Evolutionary conservation across 148 eudicot species (phyloP), one percentile per base, ranked within the genome.

Genomic region (Cornus suecica): DNA sequence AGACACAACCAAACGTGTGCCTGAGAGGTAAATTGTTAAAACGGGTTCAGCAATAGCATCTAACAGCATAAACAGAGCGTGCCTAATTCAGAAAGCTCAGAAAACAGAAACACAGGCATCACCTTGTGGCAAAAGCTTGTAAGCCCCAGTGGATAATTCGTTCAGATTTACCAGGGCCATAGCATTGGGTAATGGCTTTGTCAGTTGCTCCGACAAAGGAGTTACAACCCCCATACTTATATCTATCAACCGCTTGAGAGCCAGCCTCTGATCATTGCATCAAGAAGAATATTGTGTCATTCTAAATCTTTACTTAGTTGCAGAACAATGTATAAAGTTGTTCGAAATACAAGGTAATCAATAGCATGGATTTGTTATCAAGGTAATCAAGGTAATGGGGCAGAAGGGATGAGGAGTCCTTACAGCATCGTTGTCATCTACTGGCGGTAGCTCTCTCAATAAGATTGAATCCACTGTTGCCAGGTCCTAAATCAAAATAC

Each of bases 91-190:
- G 60, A 52, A 20, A 27, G 26, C 51, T 42, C 42, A 61, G 13
- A 66, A 10, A 77, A 77, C 22, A 72, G 56, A 8, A 37, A 67
- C 24, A 66, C 60, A 66, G 28, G 56, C 1, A 15, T 41, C 60
- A 95, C 97, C 97, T 90, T 91, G 94, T 64, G 97, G 97, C 72
- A 95, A 92, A 80, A 95, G 93, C 89, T 91, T 91, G 88, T 89
- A 74, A 72, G 93, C 97, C 77, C 97, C 92, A 74, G 86, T 81
- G 70, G 97, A 84, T 78, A 95, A 72, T 68, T 92, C 97, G 72
- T 85, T 95, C 61, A 95, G 91, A 81, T 86, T 90, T 70, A 91
- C 97, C 78, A 95, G 78, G 52, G 77, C 97, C 64, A 95, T 80
- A 28, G 99, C 99, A 76, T 92, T 87, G 74, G 99, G 97, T 87